Base-by-base conservation (phyloP, 2,329 filamentous ascomycete genomes). In the Proliferodiscus dingleyae region DNA sequence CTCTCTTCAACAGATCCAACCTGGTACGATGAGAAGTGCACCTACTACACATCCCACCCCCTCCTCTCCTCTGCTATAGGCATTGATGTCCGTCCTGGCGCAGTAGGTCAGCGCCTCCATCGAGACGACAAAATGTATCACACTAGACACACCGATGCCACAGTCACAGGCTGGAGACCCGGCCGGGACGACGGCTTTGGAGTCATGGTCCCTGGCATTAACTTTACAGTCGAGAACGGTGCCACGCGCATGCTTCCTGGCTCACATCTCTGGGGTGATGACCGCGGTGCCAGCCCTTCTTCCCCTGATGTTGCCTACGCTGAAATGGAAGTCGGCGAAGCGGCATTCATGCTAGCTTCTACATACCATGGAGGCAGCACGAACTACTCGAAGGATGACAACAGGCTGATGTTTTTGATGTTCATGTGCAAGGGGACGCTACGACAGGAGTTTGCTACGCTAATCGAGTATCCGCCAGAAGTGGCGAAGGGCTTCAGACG, bases 221-320 rank as follows among this genome's bases (percentile, higher is more conserved):
- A 45, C 10, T 45, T 28, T 2, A 49, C 50, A 3, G 16, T 46
- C 2, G 43, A 41, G 22, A 54, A 54, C 16, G 52, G 52, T 5
- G 52, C 52, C 11, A 54, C 52, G 4, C 38, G 45, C 8, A 41
- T 54, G 24, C 43, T 54, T 28, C 52, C 52, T 10, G 52, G 52
- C 9, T 50, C 47, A 9, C 50, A 54, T 41, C 47, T 53, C 37
- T 54, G 52, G 52, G 52, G 47, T 1, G 46, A 51, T 42, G 47
- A 51, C n/a, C 29, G 41, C 13, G 46, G 50, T 5, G 47, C 52
- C 1, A 45, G 48, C 24, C n/a, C n/a, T n/a, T n/a, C n/a, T n/a
- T 43, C 47, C 9, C 43, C 50, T 5, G 41, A 50, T 3, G 29
- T 44, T 5, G 37, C 44, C n/a, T 48, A 52, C 42, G 51, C 51